Percentiles rank a stretch among this genome's conserved stretches.
Conservation (phyloP, 495 filamentous ascomycete genomes). For the Hyaloscypha bicolor region DNA sequence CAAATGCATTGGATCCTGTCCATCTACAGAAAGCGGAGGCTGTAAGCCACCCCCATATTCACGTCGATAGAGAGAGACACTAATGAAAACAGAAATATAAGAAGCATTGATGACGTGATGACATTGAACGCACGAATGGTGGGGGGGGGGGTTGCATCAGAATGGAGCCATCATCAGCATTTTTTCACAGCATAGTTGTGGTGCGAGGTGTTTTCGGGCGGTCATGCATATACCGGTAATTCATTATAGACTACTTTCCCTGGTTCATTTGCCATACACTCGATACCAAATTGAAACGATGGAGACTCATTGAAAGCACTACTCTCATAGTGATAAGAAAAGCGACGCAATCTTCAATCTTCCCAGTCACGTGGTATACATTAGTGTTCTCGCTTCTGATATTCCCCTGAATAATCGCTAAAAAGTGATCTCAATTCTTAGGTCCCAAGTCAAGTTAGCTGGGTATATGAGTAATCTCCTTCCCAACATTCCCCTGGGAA, state of each 20-base stretch:
- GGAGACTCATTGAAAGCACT: not conserved
- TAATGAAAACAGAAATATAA: conserved; percentile 39
- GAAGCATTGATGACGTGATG: conserved; percentile 32
- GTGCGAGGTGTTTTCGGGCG: not conserved
- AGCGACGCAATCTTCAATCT: too few species aligned
- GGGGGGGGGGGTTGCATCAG: conserved; percentile 21
- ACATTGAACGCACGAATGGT: conserved; percentile 1
- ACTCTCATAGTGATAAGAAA: too few species aligned
- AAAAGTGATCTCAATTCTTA: too few species aligned
- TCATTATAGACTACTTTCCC: not conserved
- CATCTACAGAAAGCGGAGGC: conserved; percentile 85
- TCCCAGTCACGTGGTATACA: too few species aligned
- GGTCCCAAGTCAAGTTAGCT: too few species aligned
- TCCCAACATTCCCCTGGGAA: too few species aligned
- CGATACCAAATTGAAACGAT: not conserved
- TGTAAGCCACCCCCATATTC: conserved; percentile 54
- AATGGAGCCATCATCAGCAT: conserved; percentile 21
- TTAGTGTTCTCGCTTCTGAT: too few species aligned
- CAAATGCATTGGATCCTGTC: conserved; percentile 84
- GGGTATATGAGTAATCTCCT: too few species aligned
- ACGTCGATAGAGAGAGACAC: not conserved
- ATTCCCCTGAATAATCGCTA: too few species aligned
- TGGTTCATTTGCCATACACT: not conserved
- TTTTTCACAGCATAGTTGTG: conserved; percentile 10
- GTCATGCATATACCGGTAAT: not conserved